These are phyloP conservation scores for Cystobasidium sp. DNA, from an alignment of 1,284 basidiomycete species.

Conservation along the genomic window DNA sequence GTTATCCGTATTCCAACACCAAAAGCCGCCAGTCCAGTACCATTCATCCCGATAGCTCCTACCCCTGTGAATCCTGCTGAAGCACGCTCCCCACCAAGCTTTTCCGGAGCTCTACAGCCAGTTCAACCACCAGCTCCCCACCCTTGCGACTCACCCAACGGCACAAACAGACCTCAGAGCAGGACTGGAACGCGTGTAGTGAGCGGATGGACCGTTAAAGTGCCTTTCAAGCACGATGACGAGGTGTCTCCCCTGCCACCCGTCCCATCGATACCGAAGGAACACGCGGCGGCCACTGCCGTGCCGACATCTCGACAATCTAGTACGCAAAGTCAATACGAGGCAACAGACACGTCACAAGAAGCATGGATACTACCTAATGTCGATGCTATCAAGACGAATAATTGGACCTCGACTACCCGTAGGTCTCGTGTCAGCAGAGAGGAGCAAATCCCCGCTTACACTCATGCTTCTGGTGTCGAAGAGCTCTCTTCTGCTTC, in stretches of 20 bases:
- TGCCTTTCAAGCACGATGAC: background rate
- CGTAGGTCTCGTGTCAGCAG: slow-evolving; percentile 29
- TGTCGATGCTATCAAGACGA: slow-evolving; percentile 21
- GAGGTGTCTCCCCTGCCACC: background rate
- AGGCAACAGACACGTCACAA: too few species aligned
- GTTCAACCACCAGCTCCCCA: background rate
- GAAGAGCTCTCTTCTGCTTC: background rate
- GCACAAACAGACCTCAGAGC: background rate
- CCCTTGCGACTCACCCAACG: background rate
- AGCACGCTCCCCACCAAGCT: background rate
- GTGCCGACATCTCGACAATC: background rate
- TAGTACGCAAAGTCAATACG: too few species aligned
- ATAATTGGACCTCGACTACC: slow-evolving; percentile 26
- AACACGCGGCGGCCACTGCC: background rate
- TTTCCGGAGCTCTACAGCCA: background rate
- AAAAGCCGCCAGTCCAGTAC: slow-evolving; percentile 3
- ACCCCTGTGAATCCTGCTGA: background rate
- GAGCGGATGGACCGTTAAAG: slow-evolving; percentile 14
- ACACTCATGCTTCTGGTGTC: slow-evolving; percentile 6
- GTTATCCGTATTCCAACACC: background rate
- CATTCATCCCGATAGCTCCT: background rate
- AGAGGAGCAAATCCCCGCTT: slow-evolving; percentile 17
- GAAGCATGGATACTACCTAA: slow-evolving; percentile 18
- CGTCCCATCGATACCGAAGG: background rate
- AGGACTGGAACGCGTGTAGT: background rate